Percentiles rank a stretch among this genome's conserved stretches.
Evolutionary conservation across 2,329 filamentous ascomycete genomes (phyloP).

Genomic region (Curvularia eragrostidis): DNA sequence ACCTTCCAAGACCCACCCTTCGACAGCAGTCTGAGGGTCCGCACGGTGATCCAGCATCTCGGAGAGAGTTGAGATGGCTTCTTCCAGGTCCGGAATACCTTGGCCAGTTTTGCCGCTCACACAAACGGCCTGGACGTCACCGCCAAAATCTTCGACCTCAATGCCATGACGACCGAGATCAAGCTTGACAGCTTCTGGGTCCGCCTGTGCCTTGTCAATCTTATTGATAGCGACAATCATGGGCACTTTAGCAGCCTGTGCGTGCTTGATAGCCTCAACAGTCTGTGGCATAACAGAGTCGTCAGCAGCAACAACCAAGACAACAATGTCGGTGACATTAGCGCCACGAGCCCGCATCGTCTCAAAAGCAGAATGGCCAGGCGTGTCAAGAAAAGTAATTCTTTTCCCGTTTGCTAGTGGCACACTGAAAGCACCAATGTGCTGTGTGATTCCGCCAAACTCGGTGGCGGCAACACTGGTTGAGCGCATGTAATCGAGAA

Average conservation of each 20-base stretch:
- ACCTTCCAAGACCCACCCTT: constrained; percentile 94
- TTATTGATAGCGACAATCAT: constrained; percentile 99
- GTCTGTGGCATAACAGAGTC: constrained; percentile 98
- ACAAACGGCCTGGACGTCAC: constrained; percentile 88
- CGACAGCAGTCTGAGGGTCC: constrained; percentile 75
- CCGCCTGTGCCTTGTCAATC: constrained; percentile 84
- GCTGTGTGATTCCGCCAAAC: constrained; percentile 96
- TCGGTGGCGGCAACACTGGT: constrained; percentile 90
- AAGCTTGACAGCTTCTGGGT: constrained; percentile 82
- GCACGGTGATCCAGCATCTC: constrained; percentile 92
- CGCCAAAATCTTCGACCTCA: constrained; percentile 92
- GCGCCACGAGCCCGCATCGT: constrained; percentile 96
- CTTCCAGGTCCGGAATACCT: constrained; percentile 91
- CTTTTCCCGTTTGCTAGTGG: constrained; percentile 79
- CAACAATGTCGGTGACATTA: constrained; percentile 94
- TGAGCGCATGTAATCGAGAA: constrained; percentile 91
- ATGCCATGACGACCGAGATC: constrained; percentile 85
- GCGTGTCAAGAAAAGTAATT: constrained; percentile 97
- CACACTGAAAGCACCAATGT: constrained; percentile 97
- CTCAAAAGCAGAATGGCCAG: constrained; percentile 93
- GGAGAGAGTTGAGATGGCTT: constrained; percentile 82
- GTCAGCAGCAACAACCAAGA: constrained; percentile 93
- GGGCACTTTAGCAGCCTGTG: constrained; percentile 82
- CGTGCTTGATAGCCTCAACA: constrained; percentile 93
- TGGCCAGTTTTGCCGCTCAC: constrained; percentile 93